A percentile compares a stretch with the other conserved stretches of the same genome.
Conservation (phyloP, 306 rosid genomes). For the Cucurbita maxima region DNA sequence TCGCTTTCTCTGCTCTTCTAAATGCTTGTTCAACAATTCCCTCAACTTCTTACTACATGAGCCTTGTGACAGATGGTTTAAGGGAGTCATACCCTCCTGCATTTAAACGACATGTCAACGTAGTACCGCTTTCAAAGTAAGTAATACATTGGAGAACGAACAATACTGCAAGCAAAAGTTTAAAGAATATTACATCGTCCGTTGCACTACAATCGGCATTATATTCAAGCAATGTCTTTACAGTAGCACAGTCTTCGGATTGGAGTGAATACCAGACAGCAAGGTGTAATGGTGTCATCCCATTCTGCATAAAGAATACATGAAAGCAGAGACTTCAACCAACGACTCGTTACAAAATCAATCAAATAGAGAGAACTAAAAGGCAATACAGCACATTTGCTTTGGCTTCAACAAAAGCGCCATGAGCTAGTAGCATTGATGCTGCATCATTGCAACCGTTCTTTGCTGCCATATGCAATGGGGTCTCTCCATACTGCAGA, state of each 20-base stretch:
- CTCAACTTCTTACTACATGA: constrained; percentile 55
- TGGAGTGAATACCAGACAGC: constrained; percentile 87
- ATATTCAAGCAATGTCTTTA: constrained; percentile 51
- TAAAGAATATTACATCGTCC: constrained; percentile 42
- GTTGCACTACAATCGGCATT: constrained; percentile 79
- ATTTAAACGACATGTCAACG: constrained; percentile 12
- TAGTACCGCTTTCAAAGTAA: not conserved
- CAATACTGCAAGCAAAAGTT: not conserved
- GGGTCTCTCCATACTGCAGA: constrained; percentile 87
- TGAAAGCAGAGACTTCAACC: constrained; percentile 11
- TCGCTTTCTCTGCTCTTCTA: constrained; percentile 67
- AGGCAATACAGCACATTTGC: constrained; percentile 51
- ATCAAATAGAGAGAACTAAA: constrained; percentile 9
- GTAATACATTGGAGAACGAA: not conserved
- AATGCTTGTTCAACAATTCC: constrained; percentile 42
- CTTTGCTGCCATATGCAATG: constrained; percentile 92
- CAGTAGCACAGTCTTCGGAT: constrained; percentile 60
- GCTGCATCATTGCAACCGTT: constrained; percentile 80
- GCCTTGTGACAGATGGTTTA: constrained; percentile 70
- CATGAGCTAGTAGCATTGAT: constrained; percentile 47
- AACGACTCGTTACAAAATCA: constrained; percentile 7
- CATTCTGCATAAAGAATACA: constrained; percentile 51
- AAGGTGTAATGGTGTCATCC: constrained; percentile 95
- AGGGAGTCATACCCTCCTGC: constrained; percentile 91
- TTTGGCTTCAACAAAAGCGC: constrained; percentile 80